These are phyloP conservation scores for Elongisporangium senticosum DNA, from an alignment of 352 stramenopile species.

Conservation along the genomic window DNA sequence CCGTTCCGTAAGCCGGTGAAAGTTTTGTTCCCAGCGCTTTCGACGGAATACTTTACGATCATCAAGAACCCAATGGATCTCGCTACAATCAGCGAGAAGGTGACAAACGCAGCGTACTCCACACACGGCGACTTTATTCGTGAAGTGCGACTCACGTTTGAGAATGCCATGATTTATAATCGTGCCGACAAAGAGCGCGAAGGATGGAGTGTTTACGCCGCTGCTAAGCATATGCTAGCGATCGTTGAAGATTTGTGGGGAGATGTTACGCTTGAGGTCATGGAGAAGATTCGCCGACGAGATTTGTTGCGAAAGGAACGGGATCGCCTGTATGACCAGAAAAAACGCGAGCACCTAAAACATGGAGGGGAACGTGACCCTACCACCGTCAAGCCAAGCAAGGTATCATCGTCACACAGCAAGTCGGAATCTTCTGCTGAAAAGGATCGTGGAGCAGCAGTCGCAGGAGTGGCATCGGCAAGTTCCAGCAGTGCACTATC, in stretches of 20 bases:
- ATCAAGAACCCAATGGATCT: constrained; percentile 83
- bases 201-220: constrained; percentile 74
- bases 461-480: too few relatives aligned
- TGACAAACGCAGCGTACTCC: constrained; percentile 70
- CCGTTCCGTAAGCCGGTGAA: constrained; percentile 76
- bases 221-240: constrained; percentile 63
- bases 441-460: constrained; percentile 3
- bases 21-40: constrained; percentile 67
- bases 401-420: too few relatives aligned
- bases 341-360: constrained; percentile 1
- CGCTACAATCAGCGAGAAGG: constrained; percentile 61
- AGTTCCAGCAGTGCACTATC: too few relatives aligned
- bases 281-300: constrained; percentile 59
- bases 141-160: constrained; percentile 76
- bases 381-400: too few relatives aligned
- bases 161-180: constrained; percentile 84
- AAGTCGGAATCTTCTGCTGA: not conserved
- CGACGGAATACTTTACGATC: constrained; percentile 75
- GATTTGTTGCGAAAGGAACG: constrained; percentile 70
- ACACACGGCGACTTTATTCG: constrained; percentile 75
- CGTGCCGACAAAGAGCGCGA: constrained; percentile 73
- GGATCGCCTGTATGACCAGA: constrained; percentile 54
- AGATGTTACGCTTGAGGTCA: constrained; percentile 75
- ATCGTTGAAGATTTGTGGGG: constrained; percentile 76
- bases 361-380: too few relatives aligned